These are phyloP conservation scores for Multifurca ochricompacta DNA, from an alignment of 768 basidiomycete genomes.

Conservation along the genomic window DNA sequence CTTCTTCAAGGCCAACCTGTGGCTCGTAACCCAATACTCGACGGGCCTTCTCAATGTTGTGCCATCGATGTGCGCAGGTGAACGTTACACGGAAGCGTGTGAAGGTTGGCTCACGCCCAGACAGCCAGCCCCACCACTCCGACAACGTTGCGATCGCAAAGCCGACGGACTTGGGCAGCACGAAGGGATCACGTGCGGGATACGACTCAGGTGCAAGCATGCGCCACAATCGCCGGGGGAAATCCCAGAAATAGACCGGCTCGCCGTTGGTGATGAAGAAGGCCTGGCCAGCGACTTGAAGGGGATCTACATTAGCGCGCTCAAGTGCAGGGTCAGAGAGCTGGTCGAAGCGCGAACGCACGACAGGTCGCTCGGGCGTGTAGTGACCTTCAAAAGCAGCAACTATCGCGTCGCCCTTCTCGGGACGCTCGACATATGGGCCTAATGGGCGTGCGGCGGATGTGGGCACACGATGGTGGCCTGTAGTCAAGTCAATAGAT, in stretches of 20 bases:
- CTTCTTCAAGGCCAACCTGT: slow-evolving; percentile 80
- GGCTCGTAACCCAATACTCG: slow-evolving; percentile 92
- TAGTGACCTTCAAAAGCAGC: slow-evolving; percentile 46
- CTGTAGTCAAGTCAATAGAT: slow-evolving; percentile 56
- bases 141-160: slow-evolving; percentile 60
- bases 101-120: slow-evolving; percentile 76
- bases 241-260: slow-evolving; percentile 95
- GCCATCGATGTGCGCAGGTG: slow-evolving; percentile 72
- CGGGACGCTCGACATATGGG: slow-evolving; percentile 59
- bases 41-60: slow-evolving; percentile 92
- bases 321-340: slow-evolving; percentile 53
- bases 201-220: slow-evolving; percentile 34
- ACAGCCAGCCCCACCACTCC: slow-evolving; percentile 66
- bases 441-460: slow-evolving; percentile 76
- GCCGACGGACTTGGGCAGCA: slow-evolving; percentile 58
- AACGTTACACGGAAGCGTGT: slow-evolving; percentile 80
- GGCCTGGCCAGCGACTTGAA: slow-evolving; percentile 83
- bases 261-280: slow-evolving; percentile 99
- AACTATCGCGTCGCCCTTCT: slow-evolving; percentile 49
- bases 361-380: slow-evolving; percentile 43
- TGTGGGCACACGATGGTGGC: slow-evolving; percentile 64
- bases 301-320: slow-evolving; percentile 43
- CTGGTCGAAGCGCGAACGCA: slow-evolving; percentile 78
- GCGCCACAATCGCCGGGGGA: slow-evolving; percentile 73
- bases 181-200: slow-evolving; percentile 45